These are phyloP conservation scores for Collybia sp. DNA, from an alignment of 768 basidiomycete species.

Conservation along the genomic window DNA sequence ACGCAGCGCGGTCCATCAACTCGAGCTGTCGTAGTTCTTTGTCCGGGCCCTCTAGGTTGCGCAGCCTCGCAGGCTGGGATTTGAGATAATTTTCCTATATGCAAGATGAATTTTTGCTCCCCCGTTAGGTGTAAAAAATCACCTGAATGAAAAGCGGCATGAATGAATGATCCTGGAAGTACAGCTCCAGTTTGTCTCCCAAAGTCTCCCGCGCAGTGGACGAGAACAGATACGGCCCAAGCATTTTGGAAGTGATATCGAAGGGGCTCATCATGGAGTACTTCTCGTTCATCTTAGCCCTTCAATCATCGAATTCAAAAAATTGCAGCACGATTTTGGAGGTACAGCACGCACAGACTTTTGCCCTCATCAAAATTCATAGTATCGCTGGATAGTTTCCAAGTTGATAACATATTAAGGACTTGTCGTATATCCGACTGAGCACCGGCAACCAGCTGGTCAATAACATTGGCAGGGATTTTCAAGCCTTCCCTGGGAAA, in stretches of 20 bases:
- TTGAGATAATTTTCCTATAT: conserved; percentile 91
- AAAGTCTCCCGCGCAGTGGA: conserved; percentile 75
- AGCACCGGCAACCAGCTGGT: conserved; percentile 83
- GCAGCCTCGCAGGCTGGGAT: conserved; percentile 60
- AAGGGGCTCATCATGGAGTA: conserved; percentile 89
- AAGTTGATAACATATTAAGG: conserved; percentile 96
- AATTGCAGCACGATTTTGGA: background rate
- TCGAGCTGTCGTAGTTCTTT: conserved; percentile 67
- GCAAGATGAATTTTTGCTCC: background rate
- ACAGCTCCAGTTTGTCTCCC: conserved; percentile 90
- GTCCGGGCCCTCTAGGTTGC: conserved; percentile 58
- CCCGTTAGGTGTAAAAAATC: background rate
- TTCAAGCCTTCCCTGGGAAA: conserved; percentile 81
- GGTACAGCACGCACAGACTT: conserved; percentile 55
- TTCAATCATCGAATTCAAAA: conserved; percentile 23
- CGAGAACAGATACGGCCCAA: conserved; percentile 91
- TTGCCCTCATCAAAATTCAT: conserved; percentile 95
- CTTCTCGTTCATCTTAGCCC: conserved; percentile 89
- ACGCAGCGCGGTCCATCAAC: conserved; percentile 83
- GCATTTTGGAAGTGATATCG: conserved; percentile 82
- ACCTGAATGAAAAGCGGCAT: conserved; percentile 96
- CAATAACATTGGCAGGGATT: conserved; percentile 85
- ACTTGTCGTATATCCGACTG: conserved; percentile 98
- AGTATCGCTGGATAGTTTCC: conserved; percentile 75
- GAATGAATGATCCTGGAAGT: conserved; percentile 95